Percentiles rank a stretch among this genome's conserved stretches.
Evolutionary conservation across 208 protist species (phyloP).

Genomic region (Crithidia fasciculata): DNA sequence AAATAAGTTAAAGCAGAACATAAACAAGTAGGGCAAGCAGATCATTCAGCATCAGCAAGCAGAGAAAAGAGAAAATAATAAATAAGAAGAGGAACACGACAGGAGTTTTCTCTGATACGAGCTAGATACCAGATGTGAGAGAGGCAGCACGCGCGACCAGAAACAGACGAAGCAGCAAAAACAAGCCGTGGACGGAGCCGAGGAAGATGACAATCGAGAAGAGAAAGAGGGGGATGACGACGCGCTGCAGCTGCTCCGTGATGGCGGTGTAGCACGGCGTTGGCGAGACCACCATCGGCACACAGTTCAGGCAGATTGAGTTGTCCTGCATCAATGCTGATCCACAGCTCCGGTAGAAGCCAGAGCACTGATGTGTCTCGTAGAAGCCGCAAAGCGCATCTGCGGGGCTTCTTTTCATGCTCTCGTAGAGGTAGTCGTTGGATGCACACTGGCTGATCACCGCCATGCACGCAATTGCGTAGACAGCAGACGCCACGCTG

Average conservation of each 20-base stretch:
- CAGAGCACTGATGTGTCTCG: slow-evolving; percentile 10
- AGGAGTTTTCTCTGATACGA: not conserved
- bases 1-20: not conserved
- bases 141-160: not conserved
- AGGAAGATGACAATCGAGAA: slow-evolving; percentile 12
- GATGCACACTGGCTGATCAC: not conserved
- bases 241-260: not conserved
- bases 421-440: not conserved
- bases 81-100: not conserved
- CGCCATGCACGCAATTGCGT: slow-evolving; percentile 1
- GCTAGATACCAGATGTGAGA: not conserved
- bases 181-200: slow-evolving; percentile 2
- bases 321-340: too few species aligned
- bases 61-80: not conserved
- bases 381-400: slow-evolving; percentile 16
- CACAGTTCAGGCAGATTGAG: not conserved
- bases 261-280: slow-evolving; percentile 10
- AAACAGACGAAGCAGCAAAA: slow-evolving; percentile 6
- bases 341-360: not conserved
- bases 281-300: not conserved
- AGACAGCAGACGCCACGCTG: slow-evolving; percentile 21
- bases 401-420: not conserved
- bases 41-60: too few species aligned
- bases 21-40: not conserved
- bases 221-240: slow-evolving; percentile 6